phyloP scores from a whole-genome alignment of 1,284 basidiomycete species.

The Naganishia albida region DNA sequence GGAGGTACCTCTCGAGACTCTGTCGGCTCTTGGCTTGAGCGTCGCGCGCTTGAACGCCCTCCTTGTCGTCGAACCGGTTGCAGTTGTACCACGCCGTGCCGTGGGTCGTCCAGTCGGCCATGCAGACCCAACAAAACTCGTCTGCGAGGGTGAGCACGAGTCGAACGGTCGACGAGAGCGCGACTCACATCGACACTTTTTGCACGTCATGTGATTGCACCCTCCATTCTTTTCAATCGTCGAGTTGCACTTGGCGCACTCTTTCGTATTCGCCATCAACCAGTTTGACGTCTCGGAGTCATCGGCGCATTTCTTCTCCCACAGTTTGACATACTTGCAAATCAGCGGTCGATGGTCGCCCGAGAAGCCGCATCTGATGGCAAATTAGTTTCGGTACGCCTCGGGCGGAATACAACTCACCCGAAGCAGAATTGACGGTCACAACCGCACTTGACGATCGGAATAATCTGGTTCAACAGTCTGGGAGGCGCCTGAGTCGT shows the following conservation, averaged over 20 bases:
- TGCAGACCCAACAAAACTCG: conserved; percentile 66
- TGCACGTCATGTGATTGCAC: conserved; percentile 99
- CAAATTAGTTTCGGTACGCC: not conserved
- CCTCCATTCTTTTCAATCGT: conserved; percentile 99
- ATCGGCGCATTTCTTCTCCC: conserved; percentile 96
- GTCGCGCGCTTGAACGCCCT: conserved; percentile 82
- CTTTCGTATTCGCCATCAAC: conserved; percentile 99
- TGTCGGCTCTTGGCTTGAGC: conserved; percentile 83
- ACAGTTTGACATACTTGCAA: conserved; percentile 84
- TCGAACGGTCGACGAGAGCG: conserved; percentile 57
- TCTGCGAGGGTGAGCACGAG: conserved; percentile 35
- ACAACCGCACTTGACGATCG: conserved; percentile 78
- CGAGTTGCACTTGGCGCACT: conserved; percentile 90
- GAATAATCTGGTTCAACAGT: conserved; percentile 76
- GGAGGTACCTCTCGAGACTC: conserved; percentile 91
- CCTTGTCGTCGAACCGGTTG: conserved; percentile 95
- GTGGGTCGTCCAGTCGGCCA: conserved; percentile 95
- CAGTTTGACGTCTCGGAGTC: conserved; percentile 99
- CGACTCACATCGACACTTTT: conserved; percentile 90
- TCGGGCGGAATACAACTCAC: conserved; percentile 33
- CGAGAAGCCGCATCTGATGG: conserved; percentile 66
- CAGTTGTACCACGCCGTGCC: conserved; percentile 98
- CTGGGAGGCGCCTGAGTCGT: conserved; percentile 76
- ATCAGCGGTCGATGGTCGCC: conserved; percentile 88
- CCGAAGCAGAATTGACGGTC: conserved; percentile 86